These are phyloP conservation scores for Viola pubescens DNA, from an alignment of 441 rosid genomes.

Conservation along the genomic window DNA sequence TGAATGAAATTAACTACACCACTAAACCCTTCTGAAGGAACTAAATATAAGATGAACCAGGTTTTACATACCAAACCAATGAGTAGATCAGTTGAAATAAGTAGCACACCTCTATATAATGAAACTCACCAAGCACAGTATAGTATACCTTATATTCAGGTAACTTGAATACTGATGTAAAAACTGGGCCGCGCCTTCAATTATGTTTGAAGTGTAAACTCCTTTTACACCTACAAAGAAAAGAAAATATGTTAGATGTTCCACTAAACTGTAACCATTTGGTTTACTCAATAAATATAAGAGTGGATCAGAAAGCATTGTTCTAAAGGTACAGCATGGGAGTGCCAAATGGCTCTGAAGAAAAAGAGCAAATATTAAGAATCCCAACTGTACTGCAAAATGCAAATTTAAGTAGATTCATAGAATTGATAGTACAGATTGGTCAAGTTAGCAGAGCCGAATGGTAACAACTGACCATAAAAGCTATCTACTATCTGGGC, in stretches of 20 bases:
- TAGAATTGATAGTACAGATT: background rate
- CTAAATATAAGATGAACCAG: background rate
- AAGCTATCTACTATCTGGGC: background rate
- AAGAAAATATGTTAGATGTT: conserved; percentile 12
- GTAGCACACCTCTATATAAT: background rate
- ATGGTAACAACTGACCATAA: background rate
- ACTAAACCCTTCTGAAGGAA: conserved; percentile 2
- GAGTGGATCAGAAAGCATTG: background rate
- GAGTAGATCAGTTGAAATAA: background rate
- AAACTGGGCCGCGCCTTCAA: conserved; percentile 54
- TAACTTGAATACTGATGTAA: conserved; percentile 51
- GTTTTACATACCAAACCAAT: conserved; percentile 4
- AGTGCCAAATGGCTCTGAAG: background rate
- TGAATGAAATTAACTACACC: background rate
- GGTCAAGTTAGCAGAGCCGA: background rate
- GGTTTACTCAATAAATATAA: background rate
- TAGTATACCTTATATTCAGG: conserved; percentile 44
- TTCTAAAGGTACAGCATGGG: background rate
- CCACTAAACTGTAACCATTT: no score
- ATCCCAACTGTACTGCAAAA: no score
- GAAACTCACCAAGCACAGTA: conserved; percentile 7
- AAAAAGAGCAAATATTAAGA: background rate
- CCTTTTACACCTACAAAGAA: conserved; percentile 59
- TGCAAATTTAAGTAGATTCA: background rate
- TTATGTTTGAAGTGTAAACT: conserved; percentile 61